phyloP scores from a whole-genome alignment of 108 stramenopile genomes.

The Skeletonema marinoi region DNA sequence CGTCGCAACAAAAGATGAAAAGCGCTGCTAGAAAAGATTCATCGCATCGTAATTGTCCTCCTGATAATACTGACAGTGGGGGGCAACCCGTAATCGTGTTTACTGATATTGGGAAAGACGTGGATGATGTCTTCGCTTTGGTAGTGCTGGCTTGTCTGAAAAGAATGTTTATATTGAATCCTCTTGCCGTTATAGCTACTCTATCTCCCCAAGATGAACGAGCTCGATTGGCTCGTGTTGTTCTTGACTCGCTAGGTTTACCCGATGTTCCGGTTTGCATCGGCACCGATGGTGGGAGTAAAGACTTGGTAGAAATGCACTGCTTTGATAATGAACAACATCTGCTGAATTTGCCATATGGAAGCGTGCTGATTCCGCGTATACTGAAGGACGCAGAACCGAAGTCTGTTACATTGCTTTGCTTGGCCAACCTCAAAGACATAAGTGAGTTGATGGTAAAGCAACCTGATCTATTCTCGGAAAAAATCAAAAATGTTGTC shows the following conservation, averaged over 20 bases:
- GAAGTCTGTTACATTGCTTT: conserved; percentile 21
- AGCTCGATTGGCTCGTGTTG: conserved; percentile 14
- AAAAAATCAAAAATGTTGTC: conserved; percentile 6
- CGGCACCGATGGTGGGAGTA: conserved; percentile 8
- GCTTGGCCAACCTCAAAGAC: conserved; percentile 12
- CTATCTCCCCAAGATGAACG: conserved; percentile 17
- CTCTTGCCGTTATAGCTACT: conserved; percentile 16
- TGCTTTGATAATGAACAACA: neutral
- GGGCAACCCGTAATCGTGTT: conserved; percentile 17
- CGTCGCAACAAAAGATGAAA: neutral
- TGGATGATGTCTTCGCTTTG: conserved; percentile 15
- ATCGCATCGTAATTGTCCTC: neutral
- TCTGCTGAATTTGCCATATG: neutral
- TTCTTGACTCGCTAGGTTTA: conserved; percentile 13
- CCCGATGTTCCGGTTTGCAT: conserved; percentile 20
- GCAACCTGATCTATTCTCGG: neutral
- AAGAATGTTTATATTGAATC: conserved; percentile 15
- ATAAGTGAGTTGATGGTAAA: conserved; percentile 4
- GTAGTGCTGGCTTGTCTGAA: conserved; percentile 12
- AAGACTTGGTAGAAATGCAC: conserved; percentile 7
- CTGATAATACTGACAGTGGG: neutral
- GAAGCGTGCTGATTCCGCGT: neutral
- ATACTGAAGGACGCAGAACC: neutral
- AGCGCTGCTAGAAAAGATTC: neutral
- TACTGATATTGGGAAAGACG: conserved; percentile 17